A percentile compares a stretch with the other conserved stretches of the same genome.
These are phyloP conservation scores for Phellopilus nigrolimitatus DNA, from an alignment of 1,284 basidiomycete genomes.

Conservation along the genomic window DNA sequence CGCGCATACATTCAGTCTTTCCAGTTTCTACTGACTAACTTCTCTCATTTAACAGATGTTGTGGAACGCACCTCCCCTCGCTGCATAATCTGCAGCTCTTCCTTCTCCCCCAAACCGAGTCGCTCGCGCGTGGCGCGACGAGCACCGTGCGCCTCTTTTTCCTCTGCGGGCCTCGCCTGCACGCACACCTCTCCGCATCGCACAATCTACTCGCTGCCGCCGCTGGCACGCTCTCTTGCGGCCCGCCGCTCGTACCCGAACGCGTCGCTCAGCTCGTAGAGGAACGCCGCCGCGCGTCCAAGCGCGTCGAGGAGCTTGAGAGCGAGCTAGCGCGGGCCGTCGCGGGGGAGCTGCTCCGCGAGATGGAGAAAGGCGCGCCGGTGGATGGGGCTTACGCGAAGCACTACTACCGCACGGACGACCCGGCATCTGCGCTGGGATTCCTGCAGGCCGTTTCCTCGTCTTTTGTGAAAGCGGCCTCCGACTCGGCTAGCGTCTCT, in stretches of 20 bases:
- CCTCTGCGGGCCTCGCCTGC: conserved; percentile 72
- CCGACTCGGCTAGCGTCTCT: conserved; percentile 25
- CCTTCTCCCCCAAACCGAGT: conserved; percentile 59
- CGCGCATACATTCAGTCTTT: neutral
- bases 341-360: conserved; percentile 40
- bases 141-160: conserved; percentile 75
- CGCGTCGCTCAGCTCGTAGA: conserved; percentile 67
- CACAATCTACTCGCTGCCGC: conserved; percentile 52
- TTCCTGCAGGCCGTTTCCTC: conserved; percentile 57
- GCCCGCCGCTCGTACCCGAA: conserved; percentile 56
- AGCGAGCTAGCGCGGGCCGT: conserved; percentile 61
- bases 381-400: conserved; percentile 33
- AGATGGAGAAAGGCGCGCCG: conserved; percentile 25
- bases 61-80: conserved; percentile 78
- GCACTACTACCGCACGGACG: conserved; percentile 56
- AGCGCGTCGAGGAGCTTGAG: conserved; percentile 60
- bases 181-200: conserved; percentile 52
- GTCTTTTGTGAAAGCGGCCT: conserved; percentile 34
- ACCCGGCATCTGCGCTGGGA: conserved; percentile 52
- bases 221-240: conserved; percentile 61
- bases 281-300: conserved; percentile 56
- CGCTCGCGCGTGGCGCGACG: conserved; percentile 51
- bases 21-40: conserved; percentile 1
- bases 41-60: conserved; percentile 52
- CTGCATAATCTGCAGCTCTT: conserved; percentile 71